Percentiles rank a stretch among this genome's conserved stretches.
These are phyloP conservation scores for Fusarium sp. DNA, from an alignment of 2,329 filamentous ascomycete genomes.

Conservation along the genomic window DNA sequence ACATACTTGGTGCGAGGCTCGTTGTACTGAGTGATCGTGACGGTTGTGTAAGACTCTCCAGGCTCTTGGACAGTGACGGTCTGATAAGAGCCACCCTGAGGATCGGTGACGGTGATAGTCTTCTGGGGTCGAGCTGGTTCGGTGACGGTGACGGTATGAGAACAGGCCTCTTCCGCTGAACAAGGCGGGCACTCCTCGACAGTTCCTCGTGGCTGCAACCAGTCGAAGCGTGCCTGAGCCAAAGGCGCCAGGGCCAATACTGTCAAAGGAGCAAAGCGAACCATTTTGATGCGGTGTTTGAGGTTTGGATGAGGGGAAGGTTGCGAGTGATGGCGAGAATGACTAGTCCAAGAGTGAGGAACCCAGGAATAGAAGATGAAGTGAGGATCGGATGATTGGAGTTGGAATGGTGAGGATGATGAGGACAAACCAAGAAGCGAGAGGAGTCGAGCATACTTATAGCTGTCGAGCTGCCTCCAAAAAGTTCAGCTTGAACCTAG, in stretches of 20 bases:
- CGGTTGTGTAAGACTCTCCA: slow-evolving; percentile 15
- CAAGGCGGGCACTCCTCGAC: slow-evolving; percentile 47
- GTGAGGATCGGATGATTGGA: not conserved
- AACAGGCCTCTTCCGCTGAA: slow-evolving; percentile 21
- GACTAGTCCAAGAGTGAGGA: not conserved
- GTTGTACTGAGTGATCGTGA: slow-evolving; percentile 29
- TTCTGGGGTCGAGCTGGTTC: slow-evolving; percentile 24
- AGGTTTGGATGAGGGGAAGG: not conserved
- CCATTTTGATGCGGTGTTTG: slow-evolving; percentile 33
- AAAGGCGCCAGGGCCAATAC: slow-evolving; percentile 41
- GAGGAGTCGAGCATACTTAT: slow-evolving; percentile 28
- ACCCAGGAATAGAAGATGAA: not conserved
- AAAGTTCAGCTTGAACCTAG: not conserved
- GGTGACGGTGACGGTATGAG: slow-evolving; percentile 43
- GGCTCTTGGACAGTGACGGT: slow-evolving; percentile 33
- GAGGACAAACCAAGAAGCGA: not conserved
- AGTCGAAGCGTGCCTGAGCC: slow-evolving; percentile 41
- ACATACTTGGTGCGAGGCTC: slow-evolving; percentile 26
- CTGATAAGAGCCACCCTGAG: slow-evolving; percentile 13
- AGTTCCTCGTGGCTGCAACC: slow-evolving; percentile 29
- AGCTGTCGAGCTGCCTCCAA: not conserved
- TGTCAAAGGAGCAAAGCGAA: slow-evolving; percentile 39
- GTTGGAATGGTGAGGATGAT: slow-evolving; percentile 15
- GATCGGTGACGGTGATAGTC: slow-evolving; percentile 33
- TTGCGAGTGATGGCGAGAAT: not conserved